phyloP scores from a whole-genome alignment of 371 early-diverging fungal genomes.

The Mortierella sp. region DNA sequence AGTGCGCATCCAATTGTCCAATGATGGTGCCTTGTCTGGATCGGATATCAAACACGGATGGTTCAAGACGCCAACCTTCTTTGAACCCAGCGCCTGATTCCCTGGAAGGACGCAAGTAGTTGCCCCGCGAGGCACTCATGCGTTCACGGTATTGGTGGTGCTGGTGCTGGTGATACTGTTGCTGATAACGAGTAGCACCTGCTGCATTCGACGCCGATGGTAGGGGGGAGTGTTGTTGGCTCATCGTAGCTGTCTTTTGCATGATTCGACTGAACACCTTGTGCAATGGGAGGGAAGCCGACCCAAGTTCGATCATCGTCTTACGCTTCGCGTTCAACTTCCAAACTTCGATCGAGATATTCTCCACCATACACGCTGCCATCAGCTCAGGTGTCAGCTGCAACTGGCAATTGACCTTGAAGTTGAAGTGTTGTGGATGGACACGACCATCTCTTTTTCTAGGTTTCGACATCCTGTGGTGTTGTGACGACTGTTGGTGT shows the following conservation, averaged over 20 bases:
- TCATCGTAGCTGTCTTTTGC: constrained; percentile 21
- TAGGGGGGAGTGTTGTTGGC: not conserved
- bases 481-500: not conserved
- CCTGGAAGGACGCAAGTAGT: not conserved
- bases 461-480: not conserved
- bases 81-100: constrained; percentile 8
- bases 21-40: constrained; percentile 44
- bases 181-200: not conserved
- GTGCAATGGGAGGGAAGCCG: constrained; percentile 45
- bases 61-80: constrained; percentile 48
- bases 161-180: too few species aligned
- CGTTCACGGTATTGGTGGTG: not conserved
- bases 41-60: constrained; percentile 39
- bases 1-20: constrained; percentile 46
- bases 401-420: constrained; percentile 27
- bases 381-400: constrained; percentile 50
- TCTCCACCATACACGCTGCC: constrained; percentile 49
- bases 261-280: constrained; percentile 43
- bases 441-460: not conserved
- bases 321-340: constrained; percentile 44
- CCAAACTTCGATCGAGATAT: constrained; percentile 52
- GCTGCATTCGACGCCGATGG: not conserved
- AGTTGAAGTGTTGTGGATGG: constrained; percentile 47
- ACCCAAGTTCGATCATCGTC: constrained; percentile 48
- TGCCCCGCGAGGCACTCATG: not conserved